phyloP scores from a whole-genome alignment of 2,329 filamentous ascomycete species.

The Penicillium digitatum region DNA sequence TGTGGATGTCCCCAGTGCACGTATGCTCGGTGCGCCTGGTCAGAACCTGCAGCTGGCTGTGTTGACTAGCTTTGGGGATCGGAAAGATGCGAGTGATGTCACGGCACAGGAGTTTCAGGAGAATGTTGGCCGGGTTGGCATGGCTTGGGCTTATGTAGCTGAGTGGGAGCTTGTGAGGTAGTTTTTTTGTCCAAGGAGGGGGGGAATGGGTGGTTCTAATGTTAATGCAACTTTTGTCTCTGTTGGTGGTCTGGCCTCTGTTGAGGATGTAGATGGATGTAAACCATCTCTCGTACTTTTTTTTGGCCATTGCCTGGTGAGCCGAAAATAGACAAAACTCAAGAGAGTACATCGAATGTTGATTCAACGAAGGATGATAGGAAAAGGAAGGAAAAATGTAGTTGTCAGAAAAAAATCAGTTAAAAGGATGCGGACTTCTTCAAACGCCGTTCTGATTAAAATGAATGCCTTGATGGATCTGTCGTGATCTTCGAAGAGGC shows the following conservation, averaged over 20 bases:
- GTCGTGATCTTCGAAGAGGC: not conserved
- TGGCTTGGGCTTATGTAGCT: constrained; percentile 51
- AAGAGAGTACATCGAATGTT: no score
- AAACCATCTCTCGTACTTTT: no score
- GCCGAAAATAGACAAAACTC: no score
- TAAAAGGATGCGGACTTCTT: no score
- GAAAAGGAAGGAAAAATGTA: no score
- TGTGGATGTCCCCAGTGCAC: constrained; percentile 63
- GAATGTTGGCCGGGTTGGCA: constrained; percentile 46
- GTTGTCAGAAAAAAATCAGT: no score
- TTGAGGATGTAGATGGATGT: no score
- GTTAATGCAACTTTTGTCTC: not conserved
- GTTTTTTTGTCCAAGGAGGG: not conserved
- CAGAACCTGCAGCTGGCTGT: constrained; percentile 64
- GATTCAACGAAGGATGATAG: no score
- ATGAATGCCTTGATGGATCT: not conserved
- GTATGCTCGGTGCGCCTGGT: constrained; percentile 64
- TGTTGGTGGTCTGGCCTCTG: no score
- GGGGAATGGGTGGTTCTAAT: no score
- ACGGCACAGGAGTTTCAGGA: constrained; percentile 47
- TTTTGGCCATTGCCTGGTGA: no score
- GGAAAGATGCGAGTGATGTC: constrained; percentile 51
- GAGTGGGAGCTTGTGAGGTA: constrained; percentile 52
- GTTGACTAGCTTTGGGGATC: constrained; percentile 53
- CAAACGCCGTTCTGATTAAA: no score